Evolutionary conservation across 2,329 filamentous ascomycete species (phyloP).

Genomic region (Lachnellula suecica): DNA sequence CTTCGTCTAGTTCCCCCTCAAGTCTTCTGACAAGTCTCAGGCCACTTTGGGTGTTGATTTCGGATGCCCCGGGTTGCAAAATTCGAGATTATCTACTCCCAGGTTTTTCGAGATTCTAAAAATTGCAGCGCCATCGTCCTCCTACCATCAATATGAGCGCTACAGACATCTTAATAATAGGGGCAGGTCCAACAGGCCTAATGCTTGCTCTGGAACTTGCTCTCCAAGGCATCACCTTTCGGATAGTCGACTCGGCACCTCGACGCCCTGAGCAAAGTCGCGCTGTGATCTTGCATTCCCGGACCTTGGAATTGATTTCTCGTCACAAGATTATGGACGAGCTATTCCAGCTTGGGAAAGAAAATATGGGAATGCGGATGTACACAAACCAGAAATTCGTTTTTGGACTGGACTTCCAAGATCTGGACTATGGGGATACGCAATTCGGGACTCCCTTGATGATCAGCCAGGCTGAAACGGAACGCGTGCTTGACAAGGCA

Average conservation of each 20-base stretch:
- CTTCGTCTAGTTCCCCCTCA: no score
- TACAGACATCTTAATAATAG: constrained; percentile 43
- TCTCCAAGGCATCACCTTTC: constrained; percentile 34
- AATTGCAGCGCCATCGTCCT: no score
- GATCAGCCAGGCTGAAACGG: constrained; percentile 37
- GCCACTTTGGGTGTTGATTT: no score
- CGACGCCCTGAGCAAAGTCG: constrained; percentile 38
- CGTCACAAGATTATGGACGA: neutral
- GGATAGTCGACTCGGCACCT: constrained; percentile 38
- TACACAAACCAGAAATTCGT: constrained; percentile 36
- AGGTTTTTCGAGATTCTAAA: no score
- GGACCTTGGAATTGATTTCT: constrained; percentile 41
- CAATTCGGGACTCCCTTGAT: constrained; percentile 33
- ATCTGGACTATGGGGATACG: constrained; percentile 29
- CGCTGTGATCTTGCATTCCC: constrained; percentile 46
- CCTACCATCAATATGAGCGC: neutral
- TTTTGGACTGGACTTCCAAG: constrained; percentile 32
- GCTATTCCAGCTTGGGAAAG: constrained; percentile 9
- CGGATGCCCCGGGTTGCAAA: no score
- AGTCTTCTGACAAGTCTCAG: no score
- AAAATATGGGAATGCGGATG: constrained; percentile 38
- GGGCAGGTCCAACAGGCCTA: constrained; percentile 45
- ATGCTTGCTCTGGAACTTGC: constrained; percentile 41
- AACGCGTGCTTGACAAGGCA: constrained; percentile 32
- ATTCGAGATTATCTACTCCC: no score